Base-by-base conservation (phyloP, 192 early-diverging fungal genomes). In the Backusella tarrabulga region DNA sequence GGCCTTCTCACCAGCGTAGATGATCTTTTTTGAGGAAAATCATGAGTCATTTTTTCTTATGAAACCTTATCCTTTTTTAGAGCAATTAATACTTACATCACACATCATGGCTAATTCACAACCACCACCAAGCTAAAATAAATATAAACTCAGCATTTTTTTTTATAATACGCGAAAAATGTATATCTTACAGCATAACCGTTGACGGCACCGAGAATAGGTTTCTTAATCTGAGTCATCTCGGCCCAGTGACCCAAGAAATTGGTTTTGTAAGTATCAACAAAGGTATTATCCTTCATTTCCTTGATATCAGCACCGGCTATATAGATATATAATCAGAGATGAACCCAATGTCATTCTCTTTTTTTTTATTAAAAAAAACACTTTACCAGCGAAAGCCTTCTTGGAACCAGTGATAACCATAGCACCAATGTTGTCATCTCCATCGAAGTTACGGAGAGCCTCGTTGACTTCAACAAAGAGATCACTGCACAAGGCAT, bases 101-200 rank as follows among this genome's bases (percentile, higher is more conserved):
- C 94, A 95, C 95, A 97, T 98, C 98, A 99, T 99, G 77, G 98
- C 97, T 81, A 99, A 91, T 84, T 99, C 98, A 83, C 98, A 99
- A 73, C 98, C 98, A 78, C 98, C 98, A 68, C 98, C 98, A 32
- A 99, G 91, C 90, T 93, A 73, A 29, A 67, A 71, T 68, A 72
- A 70, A 79, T 50, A 76, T 40, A 38, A 67, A 50, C 68, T 34
- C 41, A 67, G n/a, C 77, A 17, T 29, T 14, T 71, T 71, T 71
- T 75, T 60, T 38, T 44, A 42, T 63, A 4, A 66, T 46, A 32
- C 19, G 17, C 17, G 40, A 56, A 52, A 42, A 79, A 40, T 23
- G 68, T 42, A 73, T 23, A 7, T 83, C 87, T 67, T 89, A 95
- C 91, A 68, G 98, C 98, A 77, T 95, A 97, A 6, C 98, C 98